Conservation (phyloP, 345 rosid species). For the Anacardium occidentale region DNA sequence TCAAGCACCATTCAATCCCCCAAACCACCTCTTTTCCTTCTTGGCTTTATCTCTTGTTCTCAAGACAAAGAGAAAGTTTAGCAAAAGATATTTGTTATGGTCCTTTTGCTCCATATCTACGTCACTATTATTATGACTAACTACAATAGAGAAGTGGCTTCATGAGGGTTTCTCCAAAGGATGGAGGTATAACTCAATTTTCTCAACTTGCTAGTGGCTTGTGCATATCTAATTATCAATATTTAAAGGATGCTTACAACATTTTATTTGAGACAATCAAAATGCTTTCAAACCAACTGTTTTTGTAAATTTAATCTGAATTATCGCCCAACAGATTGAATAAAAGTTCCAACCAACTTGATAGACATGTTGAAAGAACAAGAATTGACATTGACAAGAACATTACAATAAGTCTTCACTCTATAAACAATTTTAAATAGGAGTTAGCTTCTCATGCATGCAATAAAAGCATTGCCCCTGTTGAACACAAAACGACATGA, state of each 20-base stretch:
- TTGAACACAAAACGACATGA: not conserved
- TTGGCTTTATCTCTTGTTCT: not conserved
- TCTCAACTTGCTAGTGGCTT: not conserved
- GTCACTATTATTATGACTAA: not conserved
- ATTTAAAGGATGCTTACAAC: not conserved
- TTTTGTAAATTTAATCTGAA: not conserved
- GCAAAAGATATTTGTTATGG: not conserved
- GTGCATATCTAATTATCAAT: not conserved
- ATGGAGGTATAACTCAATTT: not conserved
- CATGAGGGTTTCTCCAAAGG: not conserved
- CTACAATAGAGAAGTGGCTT: not conserved
- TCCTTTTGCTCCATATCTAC: not conserved
- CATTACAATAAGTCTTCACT: not conserved
- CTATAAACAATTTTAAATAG: not conserved
- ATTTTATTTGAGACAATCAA: not conserved
- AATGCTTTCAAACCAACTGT: not conserved
- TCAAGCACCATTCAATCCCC: not conserved
- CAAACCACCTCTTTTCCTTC: not conserved
- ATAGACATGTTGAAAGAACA: not conserved
- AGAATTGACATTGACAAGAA: not conserved
- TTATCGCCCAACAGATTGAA: not conserved
- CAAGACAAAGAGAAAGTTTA: not conserved
- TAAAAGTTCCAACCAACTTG: not conserved
- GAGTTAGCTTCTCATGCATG: slow-evolving; percentile 8
- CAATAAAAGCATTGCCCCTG: slow-evolving; percentile 6